A percentile compares a stretch with the other conserved stretches of the same genome.
phyloP scores from a whole-genome alignment of 257 asterid genomes.

The Lycium barbarum region DNA sequence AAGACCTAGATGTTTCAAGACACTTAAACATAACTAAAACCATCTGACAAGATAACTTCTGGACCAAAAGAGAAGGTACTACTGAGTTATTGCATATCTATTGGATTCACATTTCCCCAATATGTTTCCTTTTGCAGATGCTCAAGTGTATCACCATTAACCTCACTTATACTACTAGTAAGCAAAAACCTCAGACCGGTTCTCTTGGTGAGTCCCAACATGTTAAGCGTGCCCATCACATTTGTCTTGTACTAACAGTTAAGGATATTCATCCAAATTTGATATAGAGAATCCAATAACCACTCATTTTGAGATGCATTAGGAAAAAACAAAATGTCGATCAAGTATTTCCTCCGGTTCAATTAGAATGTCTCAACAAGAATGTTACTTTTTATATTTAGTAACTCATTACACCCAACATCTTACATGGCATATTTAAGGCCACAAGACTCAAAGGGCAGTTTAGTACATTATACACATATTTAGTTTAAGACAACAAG shows the following conservation, averaged over 20 bases:
- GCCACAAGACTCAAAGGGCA: too few species aligned
- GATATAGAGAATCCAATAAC: neutral
- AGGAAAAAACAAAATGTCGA: too few species aligned
- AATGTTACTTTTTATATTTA: too few species aligned
- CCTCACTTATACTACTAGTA: too few species aligned
- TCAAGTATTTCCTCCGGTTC: too few species aligned
- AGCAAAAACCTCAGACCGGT: too few species aligned
- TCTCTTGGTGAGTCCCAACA: conserved; percentile 86
- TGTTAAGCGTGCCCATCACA: conserved; percentile 95
- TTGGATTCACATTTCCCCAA: conserved; percentile 97
- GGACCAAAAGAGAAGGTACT: conserved; percentile 12
- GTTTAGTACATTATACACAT: too few species aligned
- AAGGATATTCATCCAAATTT: conserved; percentile 49
- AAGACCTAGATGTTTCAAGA: conserved; percentile 54
- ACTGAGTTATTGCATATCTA: conserved; percentile 50
- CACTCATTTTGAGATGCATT: neutral
- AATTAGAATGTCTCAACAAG: too few species aligned
- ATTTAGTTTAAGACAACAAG: too few species aligned
- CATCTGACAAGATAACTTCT: conserved; percentile 22
- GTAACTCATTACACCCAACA: too few species aligned
- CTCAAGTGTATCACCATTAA: too few species aligned
- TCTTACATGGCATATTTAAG: too few species aligned
- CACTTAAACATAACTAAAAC: conserved; percentile 22
- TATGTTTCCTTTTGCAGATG: conserved; percentile 94
- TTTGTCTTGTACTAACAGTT: conserved; percentile 78